Evolutionary conservation across 1,284 basidiomycete species (phyloP), one percentile per base, ranked within the genome.

Genomic region (Volvariella surrecta): DNA sequence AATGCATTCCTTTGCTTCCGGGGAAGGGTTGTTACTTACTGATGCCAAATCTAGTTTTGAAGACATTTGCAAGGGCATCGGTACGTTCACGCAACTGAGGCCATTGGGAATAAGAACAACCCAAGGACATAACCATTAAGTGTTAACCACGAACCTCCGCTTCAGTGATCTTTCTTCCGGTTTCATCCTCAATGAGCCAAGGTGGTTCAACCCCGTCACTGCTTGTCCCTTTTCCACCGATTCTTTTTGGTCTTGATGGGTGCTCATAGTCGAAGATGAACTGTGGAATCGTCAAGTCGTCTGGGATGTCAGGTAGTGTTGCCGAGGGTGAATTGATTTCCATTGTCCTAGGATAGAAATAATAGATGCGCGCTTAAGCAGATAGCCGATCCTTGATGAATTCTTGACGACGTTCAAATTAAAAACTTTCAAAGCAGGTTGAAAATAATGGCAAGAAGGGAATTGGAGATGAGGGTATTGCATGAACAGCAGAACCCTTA

Each of bases 111-210:
- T 38, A 24, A 31, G 19, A 32, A 16, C n/a, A 16, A 2, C 40
- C 37, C n/a, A 16, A 7, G 34, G 13, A 4, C n/a, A 35, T 35
- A 37, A 32, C 7, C 22, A 32, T n/a, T 21, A 32, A 17, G 11
- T 28, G 30, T 10, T 15, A 9, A 3, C 11, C 30, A 50, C 64
- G 47, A 39, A 73, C 79, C 61, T 80, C 74, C 39, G 68, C 63
- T 45, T 66, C 63, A 4, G 58, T 58, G 9, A 74, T 48, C 16
- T 54, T 54, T 44, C 65, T 61, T 8, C 79, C 80, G 1, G 74
- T 74, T 17, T 62, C 62, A 47, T 83, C 79, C 15, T 84, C 79
- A 43, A 84, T 70, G 28, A 85, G 57, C 73, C 79, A 85, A 3
- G 79, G 70, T 24, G 57, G 52, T 6, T 6, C 24, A 28, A 28